Evolutionary conservation across 2,329 filamentous ascomycete genomes (phyloP).

Genomic region (Xylaria sp.): DNA sequence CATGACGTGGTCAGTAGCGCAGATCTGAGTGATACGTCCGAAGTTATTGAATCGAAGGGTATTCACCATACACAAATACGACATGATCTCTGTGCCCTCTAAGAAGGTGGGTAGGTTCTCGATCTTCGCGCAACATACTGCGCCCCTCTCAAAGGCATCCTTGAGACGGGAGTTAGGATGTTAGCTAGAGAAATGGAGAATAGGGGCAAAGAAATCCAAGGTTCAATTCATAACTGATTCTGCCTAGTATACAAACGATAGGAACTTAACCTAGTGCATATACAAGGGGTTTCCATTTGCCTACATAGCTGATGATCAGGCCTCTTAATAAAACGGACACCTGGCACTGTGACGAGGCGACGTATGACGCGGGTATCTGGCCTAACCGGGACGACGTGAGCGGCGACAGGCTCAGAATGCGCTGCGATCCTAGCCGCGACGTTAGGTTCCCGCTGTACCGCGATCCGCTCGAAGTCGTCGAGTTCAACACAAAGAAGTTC

Average conservation of each 20-base stretch:
- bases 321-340: no score
- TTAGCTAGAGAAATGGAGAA: background rate
- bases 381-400: conserved; percentile 32
- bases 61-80: background rate
- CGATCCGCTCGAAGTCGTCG: conserved; percentile 33
- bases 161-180: no score
- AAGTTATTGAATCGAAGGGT: background rate
- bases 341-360: conserved; percentile 18
- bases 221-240: background rate
- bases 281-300: no score
- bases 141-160: background rate
- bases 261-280: no score
- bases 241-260: background rate
- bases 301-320: no score
- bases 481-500: conserved; percentile 35
- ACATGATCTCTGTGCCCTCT: background rate
- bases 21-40: conserved; percentile 9
- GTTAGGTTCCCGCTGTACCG: conserved; percentile 31
- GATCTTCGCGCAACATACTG: background rate
- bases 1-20: conserved; percentile 15
- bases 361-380: conserved; percentile 25
- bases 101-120: background rate
- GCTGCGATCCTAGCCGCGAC: conserved; percentile 31
- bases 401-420: conserved; percentile 27
- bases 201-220: background rate